Evolutionary conservation across 352 stramenopile species (phyloP).

Genomic region (Globisporangium acanthophoron): DNA sequence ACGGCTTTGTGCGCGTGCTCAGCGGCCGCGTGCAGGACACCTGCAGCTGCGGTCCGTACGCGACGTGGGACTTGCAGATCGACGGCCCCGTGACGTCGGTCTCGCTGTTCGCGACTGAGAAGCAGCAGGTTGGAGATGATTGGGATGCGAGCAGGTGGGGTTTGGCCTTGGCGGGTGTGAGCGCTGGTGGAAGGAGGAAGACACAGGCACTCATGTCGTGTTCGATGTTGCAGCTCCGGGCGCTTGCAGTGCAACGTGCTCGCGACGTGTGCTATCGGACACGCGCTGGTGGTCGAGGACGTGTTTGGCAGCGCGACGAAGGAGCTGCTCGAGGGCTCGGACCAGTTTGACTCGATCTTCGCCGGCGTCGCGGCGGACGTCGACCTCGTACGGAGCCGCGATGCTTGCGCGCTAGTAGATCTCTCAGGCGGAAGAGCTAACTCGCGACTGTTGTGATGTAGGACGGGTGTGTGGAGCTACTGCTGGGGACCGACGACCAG

Average conservation of each 20-base stretch:
- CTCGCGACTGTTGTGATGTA: slow-evolving; percentile 8
- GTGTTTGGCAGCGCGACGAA: slow-evolving; percentile 24
- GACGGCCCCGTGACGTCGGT: slow-evolving; percentile 58
- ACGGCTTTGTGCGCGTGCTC: slow-evolving; percentile 57
- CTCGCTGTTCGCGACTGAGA: slow-evolving; percentile 31
- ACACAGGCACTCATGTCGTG: too few relatives aligned
- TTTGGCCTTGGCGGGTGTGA: not conserved
- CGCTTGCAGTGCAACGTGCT: slow-evolving; percentile 41
- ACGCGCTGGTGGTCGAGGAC: slow-evolving; percentile 49
- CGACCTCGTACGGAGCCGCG: slow-evolving; percentile 34
- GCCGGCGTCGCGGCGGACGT: slow-evolving; percentile 43
- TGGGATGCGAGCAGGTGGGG: too few relatives aligned
- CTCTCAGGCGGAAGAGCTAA: not conserved
- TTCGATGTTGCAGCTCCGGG: not conserved
- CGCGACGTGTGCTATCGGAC: slow-evolving; percentile 56
- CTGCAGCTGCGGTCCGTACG: slow-evolving; percentile 40
- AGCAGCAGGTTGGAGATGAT: not conserved
- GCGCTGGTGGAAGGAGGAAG: not conserved
- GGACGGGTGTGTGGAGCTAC: slow-evolving; percentile 52
- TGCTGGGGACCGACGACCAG: slow-evolving; percentile 60
- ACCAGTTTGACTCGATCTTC: slow-evolving; percentile 66
- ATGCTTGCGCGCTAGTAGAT: not conserved
- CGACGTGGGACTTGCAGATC: slow-evolving; percentile 43
- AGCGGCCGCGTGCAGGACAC: slow-evolving; percentile 24
- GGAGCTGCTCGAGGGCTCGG: slow-evolving; percentile 32